Conservation (phyloP, 768 basidiomycete genomes). For the Lactarius akahatsu region DNA sequence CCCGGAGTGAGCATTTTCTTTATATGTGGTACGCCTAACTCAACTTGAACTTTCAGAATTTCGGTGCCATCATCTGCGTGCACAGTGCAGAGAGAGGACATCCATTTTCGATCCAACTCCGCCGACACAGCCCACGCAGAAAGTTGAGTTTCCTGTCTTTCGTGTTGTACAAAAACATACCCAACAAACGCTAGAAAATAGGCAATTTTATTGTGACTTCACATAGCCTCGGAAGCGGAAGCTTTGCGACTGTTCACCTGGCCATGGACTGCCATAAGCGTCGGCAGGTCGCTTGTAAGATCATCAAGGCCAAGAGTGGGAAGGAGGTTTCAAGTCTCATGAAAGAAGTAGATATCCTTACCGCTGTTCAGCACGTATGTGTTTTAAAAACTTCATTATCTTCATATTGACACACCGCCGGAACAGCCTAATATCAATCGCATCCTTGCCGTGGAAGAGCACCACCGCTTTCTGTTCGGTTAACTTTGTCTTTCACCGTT, state of each 20-base stretch:
- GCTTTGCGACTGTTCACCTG: conserved; percentile 80
- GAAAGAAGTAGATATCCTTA: conserved; percentile 78
- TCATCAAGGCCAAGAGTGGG: conserved; percentile 62
- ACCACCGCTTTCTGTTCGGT: conserved; percentile 57
- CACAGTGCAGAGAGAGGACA: conserved; percentile 50
- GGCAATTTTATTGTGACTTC: conserved; percentile 73
- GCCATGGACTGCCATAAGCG: conserved; percentile 63
- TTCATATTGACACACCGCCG: not conserved
- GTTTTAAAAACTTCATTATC: too few relatives aligned
- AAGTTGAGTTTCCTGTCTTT: conserved; percentile 40
- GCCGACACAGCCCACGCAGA: conserved; percentile 51
- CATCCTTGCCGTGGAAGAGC: conserved; percentile 66
- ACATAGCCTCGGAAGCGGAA: conserved; percentile 76
- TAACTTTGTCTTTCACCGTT: not conserved
- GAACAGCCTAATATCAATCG: conserved; percentile 77
- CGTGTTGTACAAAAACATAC: not conserved
- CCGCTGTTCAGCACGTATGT: conserved; percentile 67
- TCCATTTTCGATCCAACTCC: conserved; percentile 63
- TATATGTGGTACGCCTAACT: not conserved
- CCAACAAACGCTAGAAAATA: conserved; percentile 45
- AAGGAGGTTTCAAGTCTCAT: conserved; percentile 60
- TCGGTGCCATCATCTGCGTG: conserved; percentile 59
- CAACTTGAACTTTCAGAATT: conserved; percentile 47
- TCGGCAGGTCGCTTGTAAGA: conserved; percentile 83
- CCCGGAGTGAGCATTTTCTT: conserved; percentile 47